Base-by-base conservation (phyloP, 371 early-diverging fungal genomes). In the Capniomyces stellatus region DNA sequence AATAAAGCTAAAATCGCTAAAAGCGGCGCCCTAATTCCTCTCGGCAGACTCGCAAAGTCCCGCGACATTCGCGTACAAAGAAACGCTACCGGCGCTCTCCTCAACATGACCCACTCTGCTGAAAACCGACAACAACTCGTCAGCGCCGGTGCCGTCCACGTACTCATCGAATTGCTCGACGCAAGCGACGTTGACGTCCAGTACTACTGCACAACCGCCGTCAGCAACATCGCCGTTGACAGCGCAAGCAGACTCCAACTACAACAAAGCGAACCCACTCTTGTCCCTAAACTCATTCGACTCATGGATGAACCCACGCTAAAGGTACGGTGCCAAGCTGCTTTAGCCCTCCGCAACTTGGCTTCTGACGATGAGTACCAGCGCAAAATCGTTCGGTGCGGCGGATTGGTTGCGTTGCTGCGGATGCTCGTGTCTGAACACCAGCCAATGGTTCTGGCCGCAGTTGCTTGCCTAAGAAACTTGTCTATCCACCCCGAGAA, bases 151-250 rank as follows among this genome's bases (percentile, higher is more conserved):
- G 89, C 87, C 13, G 81, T 92, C 48, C 85, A 87, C 3, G 83
- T 87, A 3, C 65, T 92, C 25, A 87, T 89, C 39, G 71, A 76
- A 42, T 69, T 92, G 43, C 67, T 92, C 29, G 74, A 75, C 54
- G 82, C 86, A 1, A 74, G 80, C 6, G 91, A 91, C 63, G 73
- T 78, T 19, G 93, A 91, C 62, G 82, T 89, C 6, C 83, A 85
- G 58, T 91, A 91, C 68, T 91, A 89, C 52, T 85, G 84, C 53
- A 86, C 86, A 18, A 92, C 93, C 25, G 87, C 90, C 10, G 73
- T 92, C 23, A 84, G 83, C 59, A 92, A 92, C 62, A 85, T 92
- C 52, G 90, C 91, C 0, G 93, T 92, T 0, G 93, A 91, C 71
- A 79, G 75, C 67, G 69, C 63, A 40, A 84, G 85, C 59, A 75